These are phyloP conservation scores for Aspergillus intermedius DNA, from an alignment of 2,329 filamentous ascomycete genomes.

Conservation along the genomic window DNA sequence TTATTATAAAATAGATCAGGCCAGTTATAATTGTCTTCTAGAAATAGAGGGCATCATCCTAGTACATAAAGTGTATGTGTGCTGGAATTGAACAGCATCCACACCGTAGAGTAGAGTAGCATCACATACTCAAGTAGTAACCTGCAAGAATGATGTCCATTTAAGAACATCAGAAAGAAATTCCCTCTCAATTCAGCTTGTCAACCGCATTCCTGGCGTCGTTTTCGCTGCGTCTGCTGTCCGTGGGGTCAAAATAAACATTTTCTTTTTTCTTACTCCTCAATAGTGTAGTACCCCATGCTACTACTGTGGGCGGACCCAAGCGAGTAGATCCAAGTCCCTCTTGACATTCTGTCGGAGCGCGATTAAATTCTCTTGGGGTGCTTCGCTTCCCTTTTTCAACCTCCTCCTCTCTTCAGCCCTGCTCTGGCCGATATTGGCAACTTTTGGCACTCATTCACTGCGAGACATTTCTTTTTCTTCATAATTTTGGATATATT, in stretches of 20 bases:
- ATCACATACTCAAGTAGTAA: too few relatives aligned
- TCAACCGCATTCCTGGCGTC: not conserved
- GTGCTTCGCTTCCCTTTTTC: not conserved
- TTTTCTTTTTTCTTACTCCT: not conserved
- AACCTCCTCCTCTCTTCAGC: not conserved
- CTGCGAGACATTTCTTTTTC: not conserved
- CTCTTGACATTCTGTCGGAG: not conserved
- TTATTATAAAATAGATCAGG: too few relatives aligned
- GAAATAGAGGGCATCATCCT: too few relatives aligned
- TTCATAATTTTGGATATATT: not conserved
- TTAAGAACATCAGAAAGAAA: too few relatives aligned
- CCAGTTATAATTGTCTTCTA: too few relatives aligned
- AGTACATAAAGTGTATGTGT: too few relatives aligned
- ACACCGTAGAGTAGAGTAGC: too few relatives aligned
- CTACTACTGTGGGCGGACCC: too few relatives aligned
- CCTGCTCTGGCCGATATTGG: not conserved
- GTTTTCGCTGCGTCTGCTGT: not conserved
- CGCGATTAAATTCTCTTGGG: not conserved
- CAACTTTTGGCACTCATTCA: not conserved
- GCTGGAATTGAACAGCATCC: too few relatives aligned
- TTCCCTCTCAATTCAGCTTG: not conserved
- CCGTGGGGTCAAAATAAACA: not conserved
- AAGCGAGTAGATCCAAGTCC: not conserved
- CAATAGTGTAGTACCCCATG: not conserved
- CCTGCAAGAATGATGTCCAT: too few relatives aligned